Conservation (phyloP, 306 rosid species). For the Medicago ruthenica region DNA sequence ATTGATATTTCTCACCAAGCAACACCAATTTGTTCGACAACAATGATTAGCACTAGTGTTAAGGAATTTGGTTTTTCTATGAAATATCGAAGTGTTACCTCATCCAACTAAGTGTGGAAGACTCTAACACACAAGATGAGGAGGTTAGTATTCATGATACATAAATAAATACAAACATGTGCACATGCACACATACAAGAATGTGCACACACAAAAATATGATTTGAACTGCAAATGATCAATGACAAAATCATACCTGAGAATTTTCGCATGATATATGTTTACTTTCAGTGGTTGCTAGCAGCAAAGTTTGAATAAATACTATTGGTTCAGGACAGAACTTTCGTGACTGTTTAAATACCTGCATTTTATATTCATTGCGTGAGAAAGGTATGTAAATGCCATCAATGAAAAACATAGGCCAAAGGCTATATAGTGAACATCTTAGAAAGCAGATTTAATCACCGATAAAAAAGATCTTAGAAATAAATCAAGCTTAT, state of each 20-base stretch:
- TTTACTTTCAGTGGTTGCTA: constrained; percentile 61
- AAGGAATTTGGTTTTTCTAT: neutral
- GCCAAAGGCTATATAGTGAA: neutral
- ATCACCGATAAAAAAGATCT: no score
- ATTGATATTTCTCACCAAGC: no score
- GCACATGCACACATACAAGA: neutral
- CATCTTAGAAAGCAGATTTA: neutral
- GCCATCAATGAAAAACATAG: constrained; percentile 21
- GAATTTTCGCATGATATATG: constrained; percentile 51
- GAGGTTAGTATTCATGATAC: neutral
- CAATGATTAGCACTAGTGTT: neutral
- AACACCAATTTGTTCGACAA: neutral
- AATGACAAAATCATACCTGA: constrained; percentile 57
- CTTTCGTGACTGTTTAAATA: constrained; percentile 73
- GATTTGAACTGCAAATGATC: constrained; percentile 27
- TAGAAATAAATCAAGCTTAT: constrained; percentile 10
- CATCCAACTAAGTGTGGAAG: neutral
- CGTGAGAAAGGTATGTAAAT: constrained; percentile 39
- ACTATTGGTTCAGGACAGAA: constrained; percentile 84
- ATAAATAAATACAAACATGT: neutral
- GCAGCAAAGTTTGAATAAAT: constrained; percentile 67
- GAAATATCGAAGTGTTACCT: neutral
- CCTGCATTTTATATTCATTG: constrained; percentile 52
- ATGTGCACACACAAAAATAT: neutral
- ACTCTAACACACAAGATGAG: neutral